phyloP scores from a whole-genome alignment of 805 yeast species.

The Suhomyces kilbournensis region DNA sequence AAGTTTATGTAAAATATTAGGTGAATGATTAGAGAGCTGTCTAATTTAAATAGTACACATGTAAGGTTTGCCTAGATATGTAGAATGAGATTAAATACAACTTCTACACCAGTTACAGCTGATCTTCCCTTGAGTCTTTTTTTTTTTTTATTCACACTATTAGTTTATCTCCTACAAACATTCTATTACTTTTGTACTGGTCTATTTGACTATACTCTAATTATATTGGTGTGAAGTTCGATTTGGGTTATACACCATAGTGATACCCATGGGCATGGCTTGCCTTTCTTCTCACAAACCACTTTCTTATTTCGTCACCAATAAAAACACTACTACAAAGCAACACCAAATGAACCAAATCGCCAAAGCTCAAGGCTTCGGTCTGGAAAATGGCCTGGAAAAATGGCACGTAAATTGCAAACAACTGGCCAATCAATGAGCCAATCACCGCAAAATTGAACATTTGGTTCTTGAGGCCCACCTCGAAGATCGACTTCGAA shows the following conservation, averaged over 20 bases:
- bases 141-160: too few relatives aligned
- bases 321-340: constrained; percentile 80
- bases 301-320: constrained; percentile 81
- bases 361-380: constrained; percentile 75
- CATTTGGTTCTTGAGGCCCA: constrained; percentile 84
- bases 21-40: too few relatives aligned
- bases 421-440: constrained; percentile 83
- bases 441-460: constrained; percentile 90
- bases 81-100: too few relatives aligned
- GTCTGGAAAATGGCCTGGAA: constrained; percentile 93
- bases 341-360: constrained; percentile 57
- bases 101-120: too few relatives aligned
- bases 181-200: not conserved
- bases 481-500: constrained; percentile 74
- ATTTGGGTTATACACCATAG: constrained; percentile 19
- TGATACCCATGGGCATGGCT: constrained; percentile 13
- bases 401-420: constrained; percentile 91
- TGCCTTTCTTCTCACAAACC: constrained; percentile 22
- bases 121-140: too few relatives aligned
- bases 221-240: too few relatives aligned
- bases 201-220: not conserved
- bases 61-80: too few relatives aligned
- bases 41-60: too few relatives aligned
- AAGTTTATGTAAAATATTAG: too few relatives aligned
- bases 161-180: too few relatives aligned